Conservation (phyloP, 345 rosid genomes). For the Hibiscus tridactylites region DNA sequence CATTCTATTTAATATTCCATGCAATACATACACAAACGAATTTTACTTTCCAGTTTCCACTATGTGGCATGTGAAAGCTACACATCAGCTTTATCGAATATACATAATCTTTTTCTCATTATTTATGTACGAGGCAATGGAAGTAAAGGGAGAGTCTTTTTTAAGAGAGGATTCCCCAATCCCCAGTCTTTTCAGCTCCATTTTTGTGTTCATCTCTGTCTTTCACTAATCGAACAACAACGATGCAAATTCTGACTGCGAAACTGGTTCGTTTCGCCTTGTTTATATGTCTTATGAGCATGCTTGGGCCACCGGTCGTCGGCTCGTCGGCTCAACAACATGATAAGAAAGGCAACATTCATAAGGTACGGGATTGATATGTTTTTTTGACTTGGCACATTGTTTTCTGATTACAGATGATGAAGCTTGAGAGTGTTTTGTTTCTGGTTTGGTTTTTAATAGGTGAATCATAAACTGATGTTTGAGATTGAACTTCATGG, state of each 20-base stretch:
- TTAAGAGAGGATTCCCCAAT: background rate
- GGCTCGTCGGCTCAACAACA: constrained; percentile 15
- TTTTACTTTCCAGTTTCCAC: background rate
- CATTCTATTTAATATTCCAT: constrained; percentile 9
- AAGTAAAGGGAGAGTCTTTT: background rate
- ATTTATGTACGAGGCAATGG: background rate
- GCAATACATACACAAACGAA: constrained; percentile 4
- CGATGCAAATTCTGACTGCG: constrained; percentile 20
- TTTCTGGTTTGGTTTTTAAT: constrained; percentile 5
- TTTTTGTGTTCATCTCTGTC: background rate
- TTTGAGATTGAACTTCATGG: constrained; percentile 64
- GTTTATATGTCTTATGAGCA: constrained; percentile 5
- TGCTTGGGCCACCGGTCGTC: constrained; percentile 22
- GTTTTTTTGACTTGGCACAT: background rate
- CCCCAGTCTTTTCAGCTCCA: background rate
- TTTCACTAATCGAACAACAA: constrained; percentile 2
- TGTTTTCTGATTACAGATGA: background rate
- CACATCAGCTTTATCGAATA: background rate
- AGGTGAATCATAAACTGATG: constrained; percentile 46
- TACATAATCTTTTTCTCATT: background rate
- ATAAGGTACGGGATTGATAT: constrained; percentile 22
- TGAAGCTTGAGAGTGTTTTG: background rate
- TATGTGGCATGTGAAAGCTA: background rate
- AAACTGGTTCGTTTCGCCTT: constrained; percentile 19
- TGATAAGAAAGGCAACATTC: constrained; percentile 3